A percentile compares a stretch with the other conserved stretches of the same genome.
These are phyloP conservation scores for Vitis hybrid DNA, from an alignment of 177 flowering plant species.

Conservation along the genomic window DNA sequence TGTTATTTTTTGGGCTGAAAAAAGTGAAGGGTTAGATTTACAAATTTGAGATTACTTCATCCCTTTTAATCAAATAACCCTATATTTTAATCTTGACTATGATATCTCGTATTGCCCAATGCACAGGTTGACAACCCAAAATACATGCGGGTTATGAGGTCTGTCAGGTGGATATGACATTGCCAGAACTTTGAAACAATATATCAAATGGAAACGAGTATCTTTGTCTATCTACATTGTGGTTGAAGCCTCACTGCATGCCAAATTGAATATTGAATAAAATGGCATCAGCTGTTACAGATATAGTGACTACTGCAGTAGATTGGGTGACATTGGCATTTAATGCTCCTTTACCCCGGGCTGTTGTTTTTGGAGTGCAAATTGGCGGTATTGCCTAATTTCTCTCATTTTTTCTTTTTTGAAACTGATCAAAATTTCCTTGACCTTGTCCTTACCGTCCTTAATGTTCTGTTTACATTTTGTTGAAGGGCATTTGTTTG, in stretches of 20 bases:
- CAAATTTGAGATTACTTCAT: too few species aligned
- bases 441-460: not conserved
- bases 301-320: conserved; percentile 34
- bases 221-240: not conserved
- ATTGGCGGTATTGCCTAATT: conserved; percentile 57
- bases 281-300: conserved; percentile 32
- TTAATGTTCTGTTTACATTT: not conserved
- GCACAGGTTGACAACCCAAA: too few species aligned
- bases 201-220: too few species aligned
- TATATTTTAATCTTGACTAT: too few species aligned
- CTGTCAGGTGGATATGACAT: too few species aligned
- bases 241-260: conserved; percentile 2
- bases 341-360: conserved; percentile 72
- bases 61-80: too few species aligned
- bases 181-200: too few species aligned
- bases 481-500: conserved; percentile 75
- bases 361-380: conserved; percentile 83
- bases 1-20: too few species aligned
- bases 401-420: not conserved
- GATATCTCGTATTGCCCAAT: too few species aligned
- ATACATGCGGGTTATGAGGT: too few species aligned
- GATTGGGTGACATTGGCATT: conserved; percentile 50
- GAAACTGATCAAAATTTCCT: not conserved
- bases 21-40: too few species aligned
- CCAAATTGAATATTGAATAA: not conserved